phyloP scores from a whole-genome alignment of 2,329 filamentous ascomycete species.

The Fusarium sulawesiense region DNA sequence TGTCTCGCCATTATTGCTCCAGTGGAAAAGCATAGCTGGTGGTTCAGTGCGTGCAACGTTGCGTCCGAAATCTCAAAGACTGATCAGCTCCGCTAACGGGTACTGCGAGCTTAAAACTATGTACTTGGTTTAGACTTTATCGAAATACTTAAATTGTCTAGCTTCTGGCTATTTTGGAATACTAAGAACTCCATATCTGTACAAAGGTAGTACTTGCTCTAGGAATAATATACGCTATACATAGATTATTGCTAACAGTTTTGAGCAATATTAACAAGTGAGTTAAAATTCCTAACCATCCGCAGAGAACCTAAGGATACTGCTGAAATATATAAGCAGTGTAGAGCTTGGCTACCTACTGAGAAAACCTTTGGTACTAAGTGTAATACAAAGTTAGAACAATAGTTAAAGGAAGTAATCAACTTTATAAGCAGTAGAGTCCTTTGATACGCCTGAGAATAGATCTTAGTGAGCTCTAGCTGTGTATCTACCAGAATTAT shows the following conservation, averaged over 20 bases:
- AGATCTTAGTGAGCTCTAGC: background rate
- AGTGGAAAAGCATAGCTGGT: background rate
- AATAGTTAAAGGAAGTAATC: background rate
- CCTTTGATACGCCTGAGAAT: background rate
- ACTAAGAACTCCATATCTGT: background rate
- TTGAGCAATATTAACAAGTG: background rate
- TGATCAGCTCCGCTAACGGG: background rate
- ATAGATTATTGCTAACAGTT: background rate
- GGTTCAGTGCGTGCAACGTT: background rate
- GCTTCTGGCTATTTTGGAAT: background rate
- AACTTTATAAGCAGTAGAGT: background rate
- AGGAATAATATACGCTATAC: background rate
- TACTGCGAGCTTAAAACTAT: background rate
- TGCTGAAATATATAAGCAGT: conserved; percentile 3
- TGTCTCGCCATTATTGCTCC: background rate
- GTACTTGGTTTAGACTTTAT: background rate
- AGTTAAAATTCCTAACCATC: background rate
- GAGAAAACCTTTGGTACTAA: background rate
- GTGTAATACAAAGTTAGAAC: background rate
- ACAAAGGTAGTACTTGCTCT: background rate
- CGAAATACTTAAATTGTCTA: background rate
- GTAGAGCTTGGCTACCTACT: background rate
- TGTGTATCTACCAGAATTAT: background rate
- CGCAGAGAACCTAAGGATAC: background rate
- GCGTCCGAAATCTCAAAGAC: background rate